phyloP scores from a whole-genome alignment of 2,329 filamentous ascomycete species.

The Colletotrichum salicis region DNA sequence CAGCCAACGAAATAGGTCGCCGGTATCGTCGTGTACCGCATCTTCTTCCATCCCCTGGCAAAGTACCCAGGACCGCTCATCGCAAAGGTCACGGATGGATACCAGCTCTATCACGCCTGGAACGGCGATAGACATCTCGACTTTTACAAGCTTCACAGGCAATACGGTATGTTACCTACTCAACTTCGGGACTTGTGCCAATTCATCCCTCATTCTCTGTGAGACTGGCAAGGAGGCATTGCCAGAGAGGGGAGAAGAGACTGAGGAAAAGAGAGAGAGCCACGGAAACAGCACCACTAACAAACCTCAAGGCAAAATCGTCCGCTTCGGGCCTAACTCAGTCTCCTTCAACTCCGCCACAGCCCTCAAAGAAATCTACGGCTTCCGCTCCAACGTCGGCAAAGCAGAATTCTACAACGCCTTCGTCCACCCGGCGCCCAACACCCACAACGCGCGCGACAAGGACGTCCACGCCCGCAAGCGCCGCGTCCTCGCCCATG shows the following conservation, averaged over 20 bases:
- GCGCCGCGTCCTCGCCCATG: constrained; percentile 76
- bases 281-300: neutral
- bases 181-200: constrained; percentile 16
- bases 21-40: constrained; percentile 62
- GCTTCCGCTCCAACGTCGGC: constrained; percentile 70
- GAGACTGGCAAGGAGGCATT: neutral
- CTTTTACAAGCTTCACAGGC: constrained; percentile 75
- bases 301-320: constrained; percentile 61
- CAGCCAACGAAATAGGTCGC: constrained; percentile 43
- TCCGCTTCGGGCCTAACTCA: constrained; percentile 83
- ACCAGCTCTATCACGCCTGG: constrained; percentile 79
- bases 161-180: constrained; percentile 66
- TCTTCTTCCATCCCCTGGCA: constrained; percentile 73
- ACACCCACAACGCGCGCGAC: constrained; percentile 79
- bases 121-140: constrained; percentile 80
- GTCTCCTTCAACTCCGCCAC: constrained; percentile 80
- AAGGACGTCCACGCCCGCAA: constrained; percentile 77
- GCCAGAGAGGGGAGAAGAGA: neutral
- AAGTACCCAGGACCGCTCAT: constrained; percentile 73
- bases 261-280: neutral
- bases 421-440: constrained; percentile 76
- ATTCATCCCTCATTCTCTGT: neutral
- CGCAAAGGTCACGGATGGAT: constrained; percentile 71
- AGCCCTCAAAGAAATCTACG: constrained; percentile 75
- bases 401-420: constrained; percentile 80